Evolutionary conservation across 2,329 filamentous ascomycete species (phyloP), one percentile per base, ranked within the genome.

Genomic region (Epichloe brachyelytri): DNA sequence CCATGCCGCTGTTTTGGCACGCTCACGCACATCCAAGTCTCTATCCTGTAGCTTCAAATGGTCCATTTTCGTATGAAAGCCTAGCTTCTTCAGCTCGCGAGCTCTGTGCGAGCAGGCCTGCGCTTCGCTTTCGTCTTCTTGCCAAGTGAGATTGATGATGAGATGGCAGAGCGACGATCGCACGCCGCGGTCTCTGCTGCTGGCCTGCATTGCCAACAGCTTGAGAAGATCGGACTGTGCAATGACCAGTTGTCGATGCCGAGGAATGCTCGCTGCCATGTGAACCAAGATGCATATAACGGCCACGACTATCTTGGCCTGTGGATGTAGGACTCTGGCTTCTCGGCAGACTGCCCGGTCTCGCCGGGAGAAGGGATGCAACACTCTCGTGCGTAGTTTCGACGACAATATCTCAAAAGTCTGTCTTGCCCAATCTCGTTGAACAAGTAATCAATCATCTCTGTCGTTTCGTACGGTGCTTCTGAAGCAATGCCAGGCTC

Each of bases 381-480:
- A 66, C 45, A 77, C 65, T 60, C 75, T 78, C 5, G 83, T 74
- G 40, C 80, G 79, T 36, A 97, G 72, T 66, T 95, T 95, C 30
- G 83, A 79, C 12, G 83, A 79, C 44, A 98, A 71, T 38, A 95
- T 85, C 46, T 86, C 82, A 59, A 96, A 49, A 97, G 74, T 39
- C 83, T 77, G 52, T 88, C 80, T 61, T 87, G 79, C 1, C 88
- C 87, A 45, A 96, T 75, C 51, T 83, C 78, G 52, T 73, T 77
- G 61, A 97, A 84, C 20, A 97, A 68, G 60, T 86, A 83, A 61
- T 95, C 89, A 54, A 96, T 88, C 80, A 96, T 91, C 50, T 82
- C 78, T 3, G 77, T 73, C 30, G 76, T 78, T 53, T 78, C 77
- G 48, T 66, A 64, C 6, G 71, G 64, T 14, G 68, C 67, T 15